phyloP scores from a whole-genome alignment of 345 rosid species.

The Dipteronia dyeriana region DNA sequence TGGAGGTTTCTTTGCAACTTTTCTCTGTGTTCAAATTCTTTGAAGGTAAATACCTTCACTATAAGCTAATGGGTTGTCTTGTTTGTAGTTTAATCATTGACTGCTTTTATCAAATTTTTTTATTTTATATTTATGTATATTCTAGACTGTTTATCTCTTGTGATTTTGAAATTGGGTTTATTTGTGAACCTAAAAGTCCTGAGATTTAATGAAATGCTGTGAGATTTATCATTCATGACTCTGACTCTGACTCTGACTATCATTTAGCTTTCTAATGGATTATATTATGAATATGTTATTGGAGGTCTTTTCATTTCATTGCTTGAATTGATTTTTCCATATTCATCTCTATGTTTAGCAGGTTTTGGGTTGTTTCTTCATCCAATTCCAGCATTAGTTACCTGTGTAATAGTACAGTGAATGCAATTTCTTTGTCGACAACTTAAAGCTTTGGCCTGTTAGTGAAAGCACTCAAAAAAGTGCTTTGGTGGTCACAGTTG shows the following conservation, averaged over 20 bases:
- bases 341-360: not conserved
- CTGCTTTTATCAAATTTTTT: not conserved
- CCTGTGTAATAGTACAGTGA: conserved; percentile 2
- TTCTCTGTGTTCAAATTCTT: conserved; percentile 29
- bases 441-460: not conserved
- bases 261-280: too few relatives aligned
- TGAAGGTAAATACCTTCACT: conserved; percentile 33
- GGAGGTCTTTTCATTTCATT: not conserved
- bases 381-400: conserved; percentile 16
- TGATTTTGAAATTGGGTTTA: conserved; percentile 9
- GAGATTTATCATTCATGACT: conserved; percentile 10
- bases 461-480: conserved; percentile 23
- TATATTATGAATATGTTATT: not conserved
- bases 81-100: conserved; percentile 2
- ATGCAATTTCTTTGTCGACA: conserved; percentile 17
- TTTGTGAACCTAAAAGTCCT: not conserved
- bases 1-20: conserved; percentile 29
- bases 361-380: conserved; percentile 16
- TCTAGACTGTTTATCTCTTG: conserved; percentile 10
- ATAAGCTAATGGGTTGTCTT: conserved; percentile 21
- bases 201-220: conserved; percentile 8
- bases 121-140: too few relatives aligned
- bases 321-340: conserved; percentile 17
- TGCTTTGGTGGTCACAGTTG: conserved; percentile 10
- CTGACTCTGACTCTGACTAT: too few relatives aligned